Evolutionary conservation across 169 alveolate species (phyloP).

Genomic region (Eimeria falciformis): DNA sequence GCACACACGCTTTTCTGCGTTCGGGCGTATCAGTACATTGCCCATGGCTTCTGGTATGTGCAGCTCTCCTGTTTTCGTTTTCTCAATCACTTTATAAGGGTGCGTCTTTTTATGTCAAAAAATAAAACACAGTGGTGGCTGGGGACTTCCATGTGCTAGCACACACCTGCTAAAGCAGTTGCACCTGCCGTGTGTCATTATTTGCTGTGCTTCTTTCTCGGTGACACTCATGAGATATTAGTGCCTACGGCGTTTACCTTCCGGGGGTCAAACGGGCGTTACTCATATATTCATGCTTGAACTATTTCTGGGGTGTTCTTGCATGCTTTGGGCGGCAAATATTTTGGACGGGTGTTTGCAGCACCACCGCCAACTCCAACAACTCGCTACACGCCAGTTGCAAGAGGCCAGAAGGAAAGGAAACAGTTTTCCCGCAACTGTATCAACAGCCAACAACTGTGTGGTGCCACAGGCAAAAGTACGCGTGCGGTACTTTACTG

Average conservation of each 20-base stretch:
- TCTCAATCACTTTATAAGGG: slow-evolving; percentile 52
- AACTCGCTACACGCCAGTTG: slow-evolving; percentile 58
- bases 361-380: slow-evolving; percentile 74
- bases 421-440: not conserved
- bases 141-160: not conserved
- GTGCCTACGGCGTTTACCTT: no score
- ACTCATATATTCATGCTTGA: slow-evolving; percentile 24
- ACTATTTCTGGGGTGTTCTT: not conserved
- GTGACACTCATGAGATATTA: no score
- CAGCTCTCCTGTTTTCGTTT: slow-evolving; percentile 64
- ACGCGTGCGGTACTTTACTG: slow-evolving; percentile 70
- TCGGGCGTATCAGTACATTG: no score
- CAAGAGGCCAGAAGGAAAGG: slow-evolving; percentile 30
- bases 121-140: not conserved
- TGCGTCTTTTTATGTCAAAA: not conserved
- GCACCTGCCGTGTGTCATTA: no score
- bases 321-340: slow-evolving; percentile 61
- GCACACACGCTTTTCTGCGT: no score
- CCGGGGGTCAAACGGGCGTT: not conserved
- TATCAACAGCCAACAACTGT: not conserved
- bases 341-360: no score
- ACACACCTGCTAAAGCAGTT: not conserved
- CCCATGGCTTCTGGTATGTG: not conserved
- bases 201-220: no score
- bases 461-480: slow-evolving; percentile 40